Base-by-base conservation (phyloP, 306 rosid species). In the Senna siamea region DNA sequence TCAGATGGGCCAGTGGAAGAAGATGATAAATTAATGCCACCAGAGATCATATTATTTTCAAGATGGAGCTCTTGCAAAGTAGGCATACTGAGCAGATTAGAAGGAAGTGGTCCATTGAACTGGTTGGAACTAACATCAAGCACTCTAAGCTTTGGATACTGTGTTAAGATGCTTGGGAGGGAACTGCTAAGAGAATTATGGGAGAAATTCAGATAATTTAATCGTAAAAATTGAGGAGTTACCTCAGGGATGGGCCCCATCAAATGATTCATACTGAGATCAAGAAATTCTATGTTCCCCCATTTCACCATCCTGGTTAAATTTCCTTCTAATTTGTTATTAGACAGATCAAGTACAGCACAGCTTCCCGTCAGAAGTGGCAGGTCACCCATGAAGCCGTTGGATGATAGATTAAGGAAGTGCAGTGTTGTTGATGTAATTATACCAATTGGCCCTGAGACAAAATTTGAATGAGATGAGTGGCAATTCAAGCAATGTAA, bases 351-450 rank as follows among this genome's bases (percentile, higher is more conserved):
- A 74, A 95, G 98, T 19, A 95, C 77, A 8, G 82, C 93, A 76
- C 99, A 92, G 82, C 85, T 88, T 82, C 99, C 99, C 3, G 98
- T 95, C 80, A 92, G 89, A 80, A 82, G 78, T 0, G 99, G 99
- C 76, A 95, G 89, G 60, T 83, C 89, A 3, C 97, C 97, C 0
- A 83, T 83, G 66, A 95, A 83, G 54, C 78, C 93, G 44, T 95
- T 95, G 0, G 89, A 87, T 14, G 99, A 95, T 22, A 95, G 93
- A 81, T 92, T 88, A 51, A 95, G 92, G 61, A 55, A 53, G 23
- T 23, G 82, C 79, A 95, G 76, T 32, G 88, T 90, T 41, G 93
- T 88, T 38, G 99, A 88, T 12, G 96, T 88, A 18, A 95, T 84
- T 67, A 85, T 72, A 82, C 88, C 83, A 40, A 95, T 46, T 13